Base-by-base conservation (phyloP, 352 stramenopile species). In the Globisporangium okanoganense region DNA sequence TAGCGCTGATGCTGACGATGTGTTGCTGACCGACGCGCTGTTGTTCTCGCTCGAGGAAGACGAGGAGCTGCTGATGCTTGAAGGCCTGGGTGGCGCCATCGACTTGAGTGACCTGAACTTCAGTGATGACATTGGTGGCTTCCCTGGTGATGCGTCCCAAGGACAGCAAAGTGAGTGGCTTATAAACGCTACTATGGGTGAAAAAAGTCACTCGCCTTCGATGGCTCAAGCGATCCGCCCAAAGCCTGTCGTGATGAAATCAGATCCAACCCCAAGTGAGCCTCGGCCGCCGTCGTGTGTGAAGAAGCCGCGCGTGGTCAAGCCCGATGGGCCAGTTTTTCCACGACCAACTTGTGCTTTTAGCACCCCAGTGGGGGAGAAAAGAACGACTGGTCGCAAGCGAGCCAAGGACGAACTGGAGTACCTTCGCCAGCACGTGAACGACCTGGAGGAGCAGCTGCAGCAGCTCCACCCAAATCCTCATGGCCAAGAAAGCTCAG, bases 361-460 rank as follows among this genome's bases (percentile, higher is more conserved):
- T 6, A 33, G 29, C 29, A 6, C 29, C 29, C 29, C 3, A 33
- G 29, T 33, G 29, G 29, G 29, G 29, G 29, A 33, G 29, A 33
- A 33, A 6, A 3, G 29, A 33, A 33, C 29, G 29, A 33, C 29
- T 52, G 44, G 53, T 16, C 53, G 53, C 14, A 51, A 48, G 22
- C 33, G 31, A 7, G 22, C 49, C 20, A 59, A 59, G 24, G 53
- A 59, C 18, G 36, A 59, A 33, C 29, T 59, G 10, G 53, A 59
- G 16, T 59, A 50, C 24, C 40, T 59, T 2, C 53, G 53, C 14
- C 35, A 47, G 40, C 22, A 59, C 13, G 53, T 59, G 53, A 50
- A 33, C 16, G 36, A 59, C n/a, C 16, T 59, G 36, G 53, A 59
- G n/a, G 53, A 59, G 14, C 10, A 59, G 40, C 36, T 59, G 3